Percentiles rank a stretch among this genome's conserved stretches.
Conservation (phyloP, 352 stramenopile species). For the Globisporangium mamillatum region DNA sequence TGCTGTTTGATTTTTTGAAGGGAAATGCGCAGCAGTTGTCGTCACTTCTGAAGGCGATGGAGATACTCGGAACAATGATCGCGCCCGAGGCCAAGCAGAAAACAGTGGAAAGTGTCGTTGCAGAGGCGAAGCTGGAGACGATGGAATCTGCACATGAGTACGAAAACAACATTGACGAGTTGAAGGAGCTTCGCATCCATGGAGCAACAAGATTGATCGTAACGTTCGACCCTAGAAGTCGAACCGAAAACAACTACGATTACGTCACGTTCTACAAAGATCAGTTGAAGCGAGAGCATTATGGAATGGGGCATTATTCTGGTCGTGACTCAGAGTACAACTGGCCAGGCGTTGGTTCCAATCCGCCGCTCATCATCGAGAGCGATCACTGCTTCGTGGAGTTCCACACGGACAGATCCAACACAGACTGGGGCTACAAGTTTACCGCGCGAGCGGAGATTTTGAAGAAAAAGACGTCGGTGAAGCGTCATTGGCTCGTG, state of each 20-base stretch:
- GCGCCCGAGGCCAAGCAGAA: conserved; percentile 27
- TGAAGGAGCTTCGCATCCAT: conserved; percentile 67
- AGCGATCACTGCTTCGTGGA: conserved; percentile 77
- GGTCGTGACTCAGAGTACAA: conserved; percentile 73
- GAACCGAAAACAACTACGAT: conserved; percentile 88
- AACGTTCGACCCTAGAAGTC: conserved; percentile 72
- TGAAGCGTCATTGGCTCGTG: conserved; percentile 64
- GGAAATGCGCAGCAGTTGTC: conserved; percentile 29
- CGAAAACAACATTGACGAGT: conserved; percentile 69
- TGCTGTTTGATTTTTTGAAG: conserved; percentile 19
- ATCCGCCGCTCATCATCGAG: conserved; percentile 71
- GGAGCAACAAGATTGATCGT: conserved; percentile 75
- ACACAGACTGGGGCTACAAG: conserved; percentile 81
- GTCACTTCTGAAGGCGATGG: conserved; percentile 35
- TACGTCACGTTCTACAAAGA: conserved; percentile 88
- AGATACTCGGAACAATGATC: conserved; percentile 28
- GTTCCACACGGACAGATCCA: conserved; percentile 84
- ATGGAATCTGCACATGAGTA: conserved; percentile 86
- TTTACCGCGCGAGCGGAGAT: conserved; percentile 71
- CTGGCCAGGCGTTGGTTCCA: conserved; percentile 70
- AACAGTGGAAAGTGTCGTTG: conserved; percentile 40
- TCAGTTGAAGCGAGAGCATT: conserved; percentile 45
- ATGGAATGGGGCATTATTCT: conserved; percentile 72
- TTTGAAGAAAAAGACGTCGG: conserved; percentile 49
- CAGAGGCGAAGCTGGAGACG: conserved; percentile 42